Evolutionary conservation across 2,329 filamentous ascomycete genomes (phyloP), one percentile per base, ranked within the genome.

Genomic region (Ceratocystis papillata): DNA sequence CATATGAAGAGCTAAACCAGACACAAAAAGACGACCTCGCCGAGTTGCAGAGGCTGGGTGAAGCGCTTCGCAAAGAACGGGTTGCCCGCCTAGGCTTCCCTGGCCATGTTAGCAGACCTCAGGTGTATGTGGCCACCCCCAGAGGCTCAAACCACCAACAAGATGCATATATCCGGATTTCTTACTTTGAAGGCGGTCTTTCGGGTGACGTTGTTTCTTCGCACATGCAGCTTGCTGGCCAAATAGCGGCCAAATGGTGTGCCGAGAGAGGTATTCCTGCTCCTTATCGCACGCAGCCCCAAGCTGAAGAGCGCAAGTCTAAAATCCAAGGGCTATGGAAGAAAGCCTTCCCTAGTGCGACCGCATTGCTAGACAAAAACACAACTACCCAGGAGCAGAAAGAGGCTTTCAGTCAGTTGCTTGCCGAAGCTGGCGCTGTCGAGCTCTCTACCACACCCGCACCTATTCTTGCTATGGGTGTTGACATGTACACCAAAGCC

Each of bases 201-300:
- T 75, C 73, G 7, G 73, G 68, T 4, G 73, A 72, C 12, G 63
- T 65, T 10, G 76, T 78, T 10, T 70, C 73, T 62, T 76, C 73
- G 60, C 72, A 74, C 48, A 88, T 88, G 86, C 77, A 82, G 46
- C 76, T 87, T 3, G 85, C 83, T 12, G 83, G 83, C 65, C 79
- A 86, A 70, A 75, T 86, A 30, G 83, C 82, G 46, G 85, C 84
- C 22, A 76, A 76, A 37, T 88, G 83, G 83, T 86, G 83, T 71
- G 71, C 77, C 60, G 77, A 79, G 25, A 80, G 84, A 62, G 75
- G 76, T 22, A 81, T 88, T 63, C 80, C 84, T 45, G 77, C 84
- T 33, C 83, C 84, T 6, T 88, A 82, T 73, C 82, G 81, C 66
- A 77, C 77, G 41, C 69, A 69, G 70, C 75, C 44, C 76, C 79